Evolutionary conservation across 106 monocot species (phyloP), one percentile per base, ranked within the genome.

Genomic region (Apostasia ramifera): DNA sequence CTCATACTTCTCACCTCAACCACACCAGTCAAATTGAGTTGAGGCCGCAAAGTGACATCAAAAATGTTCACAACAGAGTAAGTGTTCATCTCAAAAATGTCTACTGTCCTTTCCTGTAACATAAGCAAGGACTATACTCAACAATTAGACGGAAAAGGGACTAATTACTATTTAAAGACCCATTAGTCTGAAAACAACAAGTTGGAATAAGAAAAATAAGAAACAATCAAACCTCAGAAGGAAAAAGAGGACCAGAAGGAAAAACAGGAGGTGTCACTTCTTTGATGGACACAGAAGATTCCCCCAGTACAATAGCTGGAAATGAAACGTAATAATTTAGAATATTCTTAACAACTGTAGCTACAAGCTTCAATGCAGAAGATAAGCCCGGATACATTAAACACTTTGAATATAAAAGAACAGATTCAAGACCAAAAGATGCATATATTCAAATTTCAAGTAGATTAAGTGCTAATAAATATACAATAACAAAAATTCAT

Each of bases 1-100:
- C 8, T 44, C 44, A 62, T 45, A n/a, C 8, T 44, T 44, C 74
- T 72, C 79, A 92, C 95, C 95, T 95, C 95, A 79, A 95, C 88
- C 52, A 89, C 77, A 66, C 95, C 95, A 66, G 95, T 89, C 52
- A 82, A 78, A 77, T 92, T 95, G 61, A 95, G 82, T 52, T 86
- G 95, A 73, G 95, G 95, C 6, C 86, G 86, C 73, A 95, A 80
- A 8, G 95, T 95, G 61, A 89, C 79, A 77, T 95, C 95, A 83
- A 95, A 95, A 52, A 95, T 95, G 79, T 95, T 95, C 39, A 95
- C 91, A 59, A 95, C 95, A 53, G 95, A 92, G 61, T 91, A 89
- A 6, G 91, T 95, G 52, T 92, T 95, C 48, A 66, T 83, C 73
- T 89, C 95, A 81, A 92, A 95, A 41, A 95, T 80, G 49, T 86